Conservation (phyloP, 1,284 basidiomycete species). For the Ustilago trichophora region DNA sequence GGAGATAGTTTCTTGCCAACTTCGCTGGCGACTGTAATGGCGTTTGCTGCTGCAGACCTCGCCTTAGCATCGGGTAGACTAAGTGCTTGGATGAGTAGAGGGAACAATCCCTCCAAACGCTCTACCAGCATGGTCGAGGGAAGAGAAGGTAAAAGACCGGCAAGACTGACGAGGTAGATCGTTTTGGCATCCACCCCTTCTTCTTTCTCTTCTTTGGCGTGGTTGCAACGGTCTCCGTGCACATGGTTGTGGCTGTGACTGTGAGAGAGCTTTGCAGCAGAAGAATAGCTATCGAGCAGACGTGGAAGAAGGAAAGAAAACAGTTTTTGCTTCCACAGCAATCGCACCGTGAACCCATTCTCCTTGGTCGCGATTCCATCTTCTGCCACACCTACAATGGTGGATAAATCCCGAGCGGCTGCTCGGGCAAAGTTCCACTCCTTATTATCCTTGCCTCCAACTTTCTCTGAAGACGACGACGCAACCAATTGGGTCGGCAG, state of each 20-base stretch:
- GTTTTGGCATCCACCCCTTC: constrained; percentile 69
- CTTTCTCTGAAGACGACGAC: not conserved
- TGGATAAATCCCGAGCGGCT: constrained; percentile 22
- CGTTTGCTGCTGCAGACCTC: constrained; percentile 81
- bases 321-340: constrained; percentile 79
- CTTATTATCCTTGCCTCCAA: constrained; percentile 10
- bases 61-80: constrained; percentile 78
- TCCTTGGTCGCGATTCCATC: constrained; percentile 49
- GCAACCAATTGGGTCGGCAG: constrained; percentile 2
- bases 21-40: constrained; percentile 76
- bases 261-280: constrained; percentile 8
- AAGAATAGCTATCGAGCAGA: constrained; percentile 70
- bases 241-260: constrained; percentile 12
- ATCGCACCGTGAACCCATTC: constrained; percentile 53
- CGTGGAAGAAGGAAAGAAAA: constrained; percentile 79
- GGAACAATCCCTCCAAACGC: constrained; percentile 75
- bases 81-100: constrained; percentile 85
- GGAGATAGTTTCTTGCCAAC: constrained; percentile 63
- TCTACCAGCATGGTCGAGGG: constrained; percentile 72
- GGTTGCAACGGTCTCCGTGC: constrained; percentile 4
- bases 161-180: constrained; percentile 83
- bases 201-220: not conserved
- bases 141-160: constrained; percentile 80
- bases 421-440: constrained; percentile 32
- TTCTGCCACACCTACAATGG: constrained; percentile 41